Conservation (phyloP, 2,329 filamentous ascomycete species). For the Tympanopsis confertula region DNA sequence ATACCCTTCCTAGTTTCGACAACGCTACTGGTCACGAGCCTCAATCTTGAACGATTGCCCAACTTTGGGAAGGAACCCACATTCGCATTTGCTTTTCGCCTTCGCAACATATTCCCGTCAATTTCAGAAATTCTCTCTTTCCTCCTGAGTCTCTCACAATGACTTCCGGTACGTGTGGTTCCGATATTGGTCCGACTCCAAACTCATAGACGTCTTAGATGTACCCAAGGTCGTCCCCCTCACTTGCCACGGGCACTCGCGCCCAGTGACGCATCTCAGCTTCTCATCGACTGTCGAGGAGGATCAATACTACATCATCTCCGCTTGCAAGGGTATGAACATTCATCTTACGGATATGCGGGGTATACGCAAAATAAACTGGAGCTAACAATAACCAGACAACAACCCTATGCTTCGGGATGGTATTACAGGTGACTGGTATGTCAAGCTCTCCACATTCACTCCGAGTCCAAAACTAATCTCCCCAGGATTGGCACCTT, state of each 20-base stretch:
- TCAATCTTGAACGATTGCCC: no score
- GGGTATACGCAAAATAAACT: constrained; percentile 7
- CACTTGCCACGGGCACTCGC: constrained; percentile 88
- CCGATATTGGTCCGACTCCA: no score
- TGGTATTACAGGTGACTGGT: constrained; percentile 90
- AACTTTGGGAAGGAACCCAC: no score
- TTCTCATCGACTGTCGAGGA: constrained; percentile 78
- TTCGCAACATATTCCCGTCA: no score
- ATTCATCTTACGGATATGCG: not conserved
- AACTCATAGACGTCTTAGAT: no score
- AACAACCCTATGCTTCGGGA: constrained; percentile 97
- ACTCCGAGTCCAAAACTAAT: constrained; percentile 6
- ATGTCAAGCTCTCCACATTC: constrained; percentile 1
- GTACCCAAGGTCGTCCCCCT: constrained; percentile 58
- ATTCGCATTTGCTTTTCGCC: no score
- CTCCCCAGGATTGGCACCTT: constrained; percentile 75
- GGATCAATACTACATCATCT: constrained; percentile 82
- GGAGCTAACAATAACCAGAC: constrained; percentile 38
- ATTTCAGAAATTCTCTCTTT: no score
- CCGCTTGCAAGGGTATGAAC: constrained; percentile 69
- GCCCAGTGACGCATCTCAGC: constrained; percentile 80
- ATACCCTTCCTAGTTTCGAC: no score
- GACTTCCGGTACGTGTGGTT: no score
- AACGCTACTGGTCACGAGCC: no score
- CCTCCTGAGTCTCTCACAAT: no score